phyloP scores from a whole-genome alignment of 768 basidiomycete genomes.

The Gautieria morchelliformis region DNA sequence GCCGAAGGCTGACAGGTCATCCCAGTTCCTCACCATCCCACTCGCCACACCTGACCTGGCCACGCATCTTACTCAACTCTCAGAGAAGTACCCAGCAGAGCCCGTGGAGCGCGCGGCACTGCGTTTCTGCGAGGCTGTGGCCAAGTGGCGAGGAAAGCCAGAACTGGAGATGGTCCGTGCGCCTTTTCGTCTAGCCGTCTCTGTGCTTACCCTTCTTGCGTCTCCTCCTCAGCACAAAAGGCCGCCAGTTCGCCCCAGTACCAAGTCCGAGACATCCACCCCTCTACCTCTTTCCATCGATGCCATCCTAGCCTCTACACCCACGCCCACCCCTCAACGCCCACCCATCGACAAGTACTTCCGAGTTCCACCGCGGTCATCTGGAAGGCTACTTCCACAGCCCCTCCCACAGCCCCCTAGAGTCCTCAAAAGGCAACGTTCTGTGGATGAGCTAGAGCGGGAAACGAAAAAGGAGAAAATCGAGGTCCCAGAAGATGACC shows the following conservation, averaged over 20 bases:
- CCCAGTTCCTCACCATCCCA: conserved; percentile 71
- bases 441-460: conserved; percentile 1
- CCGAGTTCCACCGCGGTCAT: neutral
- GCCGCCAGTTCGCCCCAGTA: neutral
- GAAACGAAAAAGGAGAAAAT: conserved; percentile 7
- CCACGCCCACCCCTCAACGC: neutral
- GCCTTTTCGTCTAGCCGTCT: no score
- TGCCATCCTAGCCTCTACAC: conserved; percentile 4
- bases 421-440: conserved; percentile 3
- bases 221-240: neutral
- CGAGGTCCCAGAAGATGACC: neutral
- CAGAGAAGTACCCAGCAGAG: conserved; percentile 74
- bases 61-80: conserved; percentile 33
- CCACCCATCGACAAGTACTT: conserved; percentile 7
- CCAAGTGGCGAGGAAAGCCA: conserved; percentile 76
- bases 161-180: conserved; percentile 37
- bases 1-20: neutral
- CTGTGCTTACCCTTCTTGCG: neutral
- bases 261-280: neutral
- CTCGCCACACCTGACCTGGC: conserved; percentile 55
- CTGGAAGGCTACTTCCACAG: neutral
- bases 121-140: conserved; percentile 73
- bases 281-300: conserved; percentile 5
- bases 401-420: neutral
- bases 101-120: conserved; percentile 71